Evolutionary conservation across 768 basidiomycete genomes (phyloP).

Genomic region (Auriscalpium microsporum): DNA sequence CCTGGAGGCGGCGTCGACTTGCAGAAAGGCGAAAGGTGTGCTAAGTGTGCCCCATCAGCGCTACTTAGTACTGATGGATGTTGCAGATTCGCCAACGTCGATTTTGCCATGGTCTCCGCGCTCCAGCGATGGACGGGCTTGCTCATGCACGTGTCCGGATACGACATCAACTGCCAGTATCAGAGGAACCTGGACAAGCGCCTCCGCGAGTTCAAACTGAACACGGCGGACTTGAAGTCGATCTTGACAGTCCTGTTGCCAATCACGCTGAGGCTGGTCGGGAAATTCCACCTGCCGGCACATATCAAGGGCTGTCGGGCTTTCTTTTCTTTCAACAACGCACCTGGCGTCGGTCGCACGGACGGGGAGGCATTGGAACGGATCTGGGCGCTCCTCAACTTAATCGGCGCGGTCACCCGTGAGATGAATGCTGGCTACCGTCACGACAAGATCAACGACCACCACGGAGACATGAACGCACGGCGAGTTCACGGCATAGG

Average conservation of each 20-base stretch:
- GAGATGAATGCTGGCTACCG: constrained; percentile 15
- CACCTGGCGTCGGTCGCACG: constrained; percentile 9
- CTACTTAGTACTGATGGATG: neutral
- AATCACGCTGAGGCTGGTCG: neutral
- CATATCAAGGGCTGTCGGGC: neutral
- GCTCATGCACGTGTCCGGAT: neutral
- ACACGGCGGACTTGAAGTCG: neutral
- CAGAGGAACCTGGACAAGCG: constrained; percentile 1
- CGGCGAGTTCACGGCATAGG: constrained; percentile 3
- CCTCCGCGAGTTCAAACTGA: neutral
- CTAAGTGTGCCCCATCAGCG: no score
- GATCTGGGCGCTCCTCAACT: constrained; percentile 11
- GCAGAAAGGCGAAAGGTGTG: neutral
- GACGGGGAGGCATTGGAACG: constrained; percentile 2
- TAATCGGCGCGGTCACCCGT: neutral
- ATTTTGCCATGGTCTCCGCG: neutral
- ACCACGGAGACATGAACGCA: neutral
- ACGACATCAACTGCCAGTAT: neutral
- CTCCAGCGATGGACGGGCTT: neutral
- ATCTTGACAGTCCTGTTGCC: neutral
- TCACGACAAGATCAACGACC: neutral
- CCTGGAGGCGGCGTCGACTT: neutral
- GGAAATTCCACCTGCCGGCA: constrained; percentile 12
- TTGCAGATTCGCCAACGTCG: neutral
- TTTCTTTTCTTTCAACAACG: constrained; percentile 3